Evolutionary conservation across 1,284 basidiomycete genomes (phyloP).

Genomic region (Hemileia vastatrix): DNA sequence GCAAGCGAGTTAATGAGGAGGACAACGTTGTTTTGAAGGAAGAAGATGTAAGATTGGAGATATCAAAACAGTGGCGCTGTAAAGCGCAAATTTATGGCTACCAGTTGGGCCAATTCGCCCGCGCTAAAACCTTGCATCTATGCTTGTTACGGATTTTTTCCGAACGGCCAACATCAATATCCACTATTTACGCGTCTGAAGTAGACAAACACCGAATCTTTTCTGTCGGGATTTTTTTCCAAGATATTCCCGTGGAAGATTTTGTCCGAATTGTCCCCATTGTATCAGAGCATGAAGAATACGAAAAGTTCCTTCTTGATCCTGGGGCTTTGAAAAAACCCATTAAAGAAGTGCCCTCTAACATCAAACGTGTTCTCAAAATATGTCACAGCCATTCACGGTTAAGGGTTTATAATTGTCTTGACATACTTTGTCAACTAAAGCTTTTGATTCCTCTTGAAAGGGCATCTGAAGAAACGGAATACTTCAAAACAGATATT

Average conservation of each 20-base stretch:
- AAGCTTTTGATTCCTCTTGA: constrained; percentile 53
- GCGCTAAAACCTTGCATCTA: constrained; percentile 58
- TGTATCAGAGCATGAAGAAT: constrained; percentile 51
- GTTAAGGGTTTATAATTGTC: constrained; percentile 53
- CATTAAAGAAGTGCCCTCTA: constrained; percentile 51
- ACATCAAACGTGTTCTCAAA: constrained; percentile 51
- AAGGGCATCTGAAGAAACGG: constrained; percentile 5
- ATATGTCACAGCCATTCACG: constrained; percentile 54
- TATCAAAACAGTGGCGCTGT: constrained; percentile 56
- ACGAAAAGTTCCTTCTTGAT: constrained; percentile 50
- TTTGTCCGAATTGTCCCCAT: constrained; percentile 58
- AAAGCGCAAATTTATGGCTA: constrained; percentile 60
- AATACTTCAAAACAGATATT: constrained; percentile 5
- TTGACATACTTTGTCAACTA: constrained; percentile 54
- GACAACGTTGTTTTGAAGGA: constrained; percentile 8
- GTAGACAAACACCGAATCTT: constrained; percentile 51
- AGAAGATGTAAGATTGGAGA: too few relatives aligned
- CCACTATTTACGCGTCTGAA: constrained; percentile 51
- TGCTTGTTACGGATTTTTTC: constrained; percentile 50
- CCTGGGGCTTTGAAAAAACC: constrained; percentile 50
- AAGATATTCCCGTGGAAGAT: constrained; percentile 54
- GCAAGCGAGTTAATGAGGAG: constrained; percentile 4
- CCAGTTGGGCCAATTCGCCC: constrained; percentile 55
- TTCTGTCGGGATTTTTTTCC: constrained; percentile 52
- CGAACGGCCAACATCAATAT: constrained; percentile 40